These are phyloP conservation scores for Colletotrichum noveboracense DNA, from an alignment of 2,329 filamentous ascomycete genomes.

Conservation along the genomic window DNA sequence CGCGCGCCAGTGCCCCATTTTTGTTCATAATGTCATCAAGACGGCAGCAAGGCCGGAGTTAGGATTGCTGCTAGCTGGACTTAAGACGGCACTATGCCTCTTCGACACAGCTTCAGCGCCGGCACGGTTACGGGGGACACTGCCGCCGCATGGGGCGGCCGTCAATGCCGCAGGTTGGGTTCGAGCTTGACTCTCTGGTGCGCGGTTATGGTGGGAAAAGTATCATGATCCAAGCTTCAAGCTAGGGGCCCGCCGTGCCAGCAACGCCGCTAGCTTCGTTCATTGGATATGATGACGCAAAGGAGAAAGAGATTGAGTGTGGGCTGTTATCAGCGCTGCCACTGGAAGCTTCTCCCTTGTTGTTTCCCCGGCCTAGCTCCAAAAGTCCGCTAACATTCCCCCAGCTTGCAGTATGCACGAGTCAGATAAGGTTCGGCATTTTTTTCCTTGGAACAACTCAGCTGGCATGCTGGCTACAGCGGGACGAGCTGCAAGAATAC, in stretches of 20 bases:
- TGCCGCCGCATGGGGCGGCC: background rate
- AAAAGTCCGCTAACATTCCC: background rate
- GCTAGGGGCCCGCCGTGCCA: background rate
- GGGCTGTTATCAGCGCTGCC: background rate
- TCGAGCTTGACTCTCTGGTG: background rate
- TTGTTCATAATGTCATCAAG: conserved; percentile 7
- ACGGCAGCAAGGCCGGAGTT: background rate
- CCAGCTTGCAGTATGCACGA: background rate
- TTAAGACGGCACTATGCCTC: conserved; percentile 6
- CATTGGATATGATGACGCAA: conserved; percentile 1
- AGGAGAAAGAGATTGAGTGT: background rate
- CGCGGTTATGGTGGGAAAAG: background rate
- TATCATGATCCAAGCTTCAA: background rate
- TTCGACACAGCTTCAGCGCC: background rate
- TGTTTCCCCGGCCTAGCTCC: background rate
- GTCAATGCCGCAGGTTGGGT: background rate
- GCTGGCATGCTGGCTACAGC: background rate
- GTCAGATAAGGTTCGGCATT: background rate
- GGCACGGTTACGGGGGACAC: background rate
- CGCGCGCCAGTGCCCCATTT: background rate
- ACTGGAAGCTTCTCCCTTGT: background rate
- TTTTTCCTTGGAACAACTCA: background rate
- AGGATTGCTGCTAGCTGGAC: background rate
- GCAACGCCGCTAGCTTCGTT: background rate
- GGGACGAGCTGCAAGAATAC: background rate